These are phyloP conservation scores for Urochloa ruziziensis DNA, from an alignment of 176 grass and related monocot species.

Conservation along the genomic window DNA sequence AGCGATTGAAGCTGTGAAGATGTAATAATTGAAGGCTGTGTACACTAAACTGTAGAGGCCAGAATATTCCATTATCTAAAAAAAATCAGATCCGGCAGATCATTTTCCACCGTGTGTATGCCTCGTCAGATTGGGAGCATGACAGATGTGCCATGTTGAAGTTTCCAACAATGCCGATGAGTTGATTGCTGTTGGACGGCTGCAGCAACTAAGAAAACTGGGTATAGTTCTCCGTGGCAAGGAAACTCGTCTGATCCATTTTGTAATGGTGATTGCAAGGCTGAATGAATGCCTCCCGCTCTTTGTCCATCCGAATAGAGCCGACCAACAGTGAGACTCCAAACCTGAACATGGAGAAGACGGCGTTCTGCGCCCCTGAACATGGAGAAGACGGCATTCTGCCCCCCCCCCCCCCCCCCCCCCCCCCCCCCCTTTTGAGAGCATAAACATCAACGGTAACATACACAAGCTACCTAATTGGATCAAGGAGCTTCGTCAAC, in stretches of 20 bases:
- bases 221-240: not conserved
- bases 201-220: not conserved
- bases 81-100: not conserved
- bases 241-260: not conserved
- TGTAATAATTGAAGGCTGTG: too few species aligned
- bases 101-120: not conserved
- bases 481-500: not conserved
- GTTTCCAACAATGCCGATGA: not conserved
- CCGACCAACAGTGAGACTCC: not conserved
- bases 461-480: conserved; percentile 6
- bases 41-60: too few species aligned
- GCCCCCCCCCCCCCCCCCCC: too few species aligned
- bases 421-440: conserved; percentile 5
- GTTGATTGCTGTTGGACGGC: not conserved
- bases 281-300: not conserved
- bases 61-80: too few species aligned
- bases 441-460: conserved; percentile 8
- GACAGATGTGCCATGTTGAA: not conserved
- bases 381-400: not conserved
- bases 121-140: not conserved
- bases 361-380: too few species aligned
- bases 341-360: not conserved
- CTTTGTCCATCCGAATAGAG: not conserved
- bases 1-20: too few species aligned
- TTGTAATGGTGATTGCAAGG: not conserved